Base-by-base conservation (phyloP, 139 green algal species). In the Chlamydomonas urium region DNA sequence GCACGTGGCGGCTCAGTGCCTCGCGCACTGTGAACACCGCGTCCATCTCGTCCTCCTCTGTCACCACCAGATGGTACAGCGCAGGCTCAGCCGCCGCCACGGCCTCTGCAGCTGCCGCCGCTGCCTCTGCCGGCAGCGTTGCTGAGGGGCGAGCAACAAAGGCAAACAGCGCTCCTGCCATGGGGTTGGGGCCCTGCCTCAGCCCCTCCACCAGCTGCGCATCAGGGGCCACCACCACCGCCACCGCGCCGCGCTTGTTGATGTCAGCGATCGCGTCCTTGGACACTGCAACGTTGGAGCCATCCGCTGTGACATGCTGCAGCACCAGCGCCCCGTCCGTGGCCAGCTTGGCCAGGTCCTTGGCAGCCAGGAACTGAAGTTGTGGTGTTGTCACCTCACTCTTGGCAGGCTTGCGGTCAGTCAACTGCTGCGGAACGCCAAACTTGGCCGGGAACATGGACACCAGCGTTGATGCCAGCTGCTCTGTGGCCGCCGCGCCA, bases 401-500 rank as follows among this genome's bases (percentile, higher is more conserved):
- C 63, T 84, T 85, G 32, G 24, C 72, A 2, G 83, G 77, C 72
- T 85, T 85, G 35, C 75, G 75, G 65, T 88, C 83, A 23, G 83
- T 88, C 5, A 79, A 17, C 26, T 65, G 42, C 8, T 42, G 37
- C 1, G 83, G 82, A 33, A 84, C 48, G 2, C 59, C 71, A 69
- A 90, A 88, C 65, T 73, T 79, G 42, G 73, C 67, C 0, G 79
- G 79, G 57, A 77, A 87, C 34, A 56, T 47, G 32, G 48, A 42
- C 3, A 76, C 35, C 50, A 86, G 70, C 53, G 73, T 59, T 28
- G 23, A 17, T 26, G 32, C 33, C 21, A 67, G 60, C 42, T 53
- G 42, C 42, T 17, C 10, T 53, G 42, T 17, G n/a, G n/a, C n/a
- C n/a, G n/a, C n/a, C n/a, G 14, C 42, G 42, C 42, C 42, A 53